A percentile compares a stretch with the other conserved stretches of the same genome.
Evolutionary conservation across 2,329 filamentous ascomycete genomes (phyloP).

Genomic region (Huntiella omanensis): DNA sequence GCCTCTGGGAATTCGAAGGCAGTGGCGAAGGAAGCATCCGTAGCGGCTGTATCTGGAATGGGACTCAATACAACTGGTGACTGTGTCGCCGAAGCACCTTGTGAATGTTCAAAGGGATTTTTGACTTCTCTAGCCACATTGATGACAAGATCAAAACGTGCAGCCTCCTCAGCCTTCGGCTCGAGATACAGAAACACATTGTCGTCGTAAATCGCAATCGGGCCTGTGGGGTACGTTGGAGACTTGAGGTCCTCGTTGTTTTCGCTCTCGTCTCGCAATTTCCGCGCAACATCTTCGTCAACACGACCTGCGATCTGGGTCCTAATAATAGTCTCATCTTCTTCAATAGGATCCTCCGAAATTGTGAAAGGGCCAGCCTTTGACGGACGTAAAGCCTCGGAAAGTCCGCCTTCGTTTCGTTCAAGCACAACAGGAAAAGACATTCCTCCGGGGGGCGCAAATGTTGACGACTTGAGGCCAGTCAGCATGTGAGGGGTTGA

Average conservation of each 20-base stretch:
- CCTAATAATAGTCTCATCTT: slow-evolving; percentile 39
- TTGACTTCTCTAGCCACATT: slow-evolving; percentile 69
- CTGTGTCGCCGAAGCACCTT: background rate
- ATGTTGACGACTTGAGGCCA: slow-evolving; percentile 37
- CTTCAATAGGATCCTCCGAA: slow-evolving; percentile 18
- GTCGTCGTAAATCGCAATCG: slow-evolving; percentile 63
- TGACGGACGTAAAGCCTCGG: slow-evolving; percentile 35
- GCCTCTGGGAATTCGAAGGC: slow-evolving; percentile 16
- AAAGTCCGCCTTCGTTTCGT: slow-evolving; percentile 41
- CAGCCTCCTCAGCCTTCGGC: slow-evolving; percentile 58
- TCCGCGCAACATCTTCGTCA: slow-evolving; percentile 27
- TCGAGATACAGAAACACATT: slow-evolving; percentile 65
- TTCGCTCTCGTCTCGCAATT: slow-evolving; percentile 41
- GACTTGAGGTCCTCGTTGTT: slow-evolving; percentile 65
- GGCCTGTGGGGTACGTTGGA: slow-evolving; percentile 64
- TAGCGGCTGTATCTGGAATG: slow-evolving; percentile 34
- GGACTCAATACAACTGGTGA: slow-evolving; percentile 23
- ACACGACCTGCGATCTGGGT: slow-evolving; percentile 42
- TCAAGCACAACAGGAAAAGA: slow-evolving; percentile 41
- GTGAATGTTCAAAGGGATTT: slow-evolving; percentile 42
- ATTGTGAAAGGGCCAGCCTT: slow-evolving; percentile 16
- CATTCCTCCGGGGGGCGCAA: slow-evolving; percentile 45
- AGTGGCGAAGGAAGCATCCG: slow-evolving; percentile 27
- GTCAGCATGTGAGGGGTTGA: slow-evolving; percentile 50
- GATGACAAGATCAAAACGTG: slow-evolving; percentile 63